Conservation (phyloP, 495 filamentous ascomycete genomes). For the Daldinia decipiens region DNA sequence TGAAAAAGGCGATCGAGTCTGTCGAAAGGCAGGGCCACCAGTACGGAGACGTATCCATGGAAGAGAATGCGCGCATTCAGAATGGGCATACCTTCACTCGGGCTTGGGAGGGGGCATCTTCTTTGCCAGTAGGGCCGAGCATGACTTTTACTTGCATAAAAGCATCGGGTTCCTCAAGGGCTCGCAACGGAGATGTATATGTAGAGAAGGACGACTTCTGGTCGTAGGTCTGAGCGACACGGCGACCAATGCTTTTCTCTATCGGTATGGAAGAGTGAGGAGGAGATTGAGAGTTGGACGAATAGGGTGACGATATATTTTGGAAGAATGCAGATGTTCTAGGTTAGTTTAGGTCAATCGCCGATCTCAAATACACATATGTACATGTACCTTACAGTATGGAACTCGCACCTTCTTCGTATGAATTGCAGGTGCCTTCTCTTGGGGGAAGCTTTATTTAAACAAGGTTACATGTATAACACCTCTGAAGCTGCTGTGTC, state of each 20-base stretch:
- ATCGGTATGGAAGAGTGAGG: background rate
- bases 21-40: background rate
- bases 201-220: constrained; percentile 1
- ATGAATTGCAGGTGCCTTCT: background rate
- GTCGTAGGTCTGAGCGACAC: background rate
- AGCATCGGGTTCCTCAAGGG: background rate
- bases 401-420: background rate
- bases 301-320: background rate
- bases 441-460: too few relatives aligned
- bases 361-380: background rate
- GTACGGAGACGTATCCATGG: background rate
- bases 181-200: background rate
- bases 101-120: background rate
- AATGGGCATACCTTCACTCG: background rate
- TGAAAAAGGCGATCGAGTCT: background rate
- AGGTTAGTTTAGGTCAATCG: background rate
- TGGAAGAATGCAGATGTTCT: background rate
- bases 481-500: background rate
- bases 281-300: background rate
- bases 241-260: background rate
- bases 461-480: background rate
- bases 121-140: background rate
- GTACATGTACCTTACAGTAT: background rate
- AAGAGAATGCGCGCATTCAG: constrained; percentile 1
- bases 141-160: background rate